Evolutionary conservation across 495 filamentous ascomycete genomes (phyloP).

Genomic region (Rhypophila decipiens): DNA sequence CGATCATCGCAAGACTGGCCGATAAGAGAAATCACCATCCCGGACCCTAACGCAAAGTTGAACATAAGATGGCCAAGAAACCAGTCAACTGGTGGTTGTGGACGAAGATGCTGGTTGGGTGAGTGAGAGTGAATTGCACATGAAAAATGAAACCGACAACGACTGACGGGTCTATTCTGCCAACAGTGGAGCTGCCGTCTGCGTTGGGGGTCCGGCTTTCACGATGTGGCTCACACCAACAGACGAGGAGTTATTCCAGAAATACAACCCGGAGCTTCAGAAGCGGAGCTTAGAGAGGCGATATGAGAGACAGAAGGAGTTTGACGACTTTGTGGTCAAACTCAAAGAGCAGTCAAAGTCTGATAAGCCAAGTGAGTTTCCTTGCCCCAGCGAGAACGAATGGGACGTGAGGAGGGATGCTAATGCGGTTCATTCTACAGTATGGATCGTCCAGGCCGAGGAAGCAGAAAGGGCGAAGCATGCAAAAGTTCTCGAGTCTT

Average conservation of each 20-base stretch:
- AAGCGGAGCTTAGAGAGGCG: conserved; percentile 72
- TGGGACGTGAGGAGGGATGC: no score
- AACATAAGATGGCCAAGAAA: conserved; percentile 26
- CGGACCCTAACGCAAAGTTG: no score
- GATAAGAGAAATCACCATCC: no score
- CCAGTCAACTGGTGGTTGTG: conserved; percentile 31
- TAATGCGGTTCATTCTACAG: conserved; percentile 22
- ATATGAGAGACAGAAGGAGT: conserved; percentile 68
- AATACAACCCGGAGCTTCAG: conserved; percentile 90
- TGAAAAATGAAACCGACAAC: neutral
- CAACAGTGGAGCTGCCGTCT: conserved; percentile 57
- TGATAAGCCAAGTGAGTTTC: conserved; percentile 63
- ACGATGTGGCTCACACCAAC: conserved; percentile 75
- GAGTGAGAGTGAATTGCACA: conserved; percentile 1
- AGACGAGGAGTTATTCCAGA: conserved; percentile 86
- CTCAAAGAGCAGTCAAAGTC: conserved; percentile 88
- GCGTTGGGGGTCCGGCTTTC: conserved; percentile 78
- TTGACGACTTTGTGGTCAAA: conserved; percentile 75
- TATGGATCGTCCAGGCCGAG: conserved; percentile 68
- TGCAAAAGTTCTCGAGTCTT: conserved; percentile 45
- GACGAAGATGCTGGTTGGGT: conserved; percentile 29
- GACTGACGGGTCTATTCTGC: conserved; percentile 3
- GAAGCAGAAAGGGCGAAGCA: conserved; percentile 50
- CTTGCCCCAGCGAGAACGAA: no score
- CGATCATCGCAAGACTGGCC: no score